Percentiles rank a stretch among this genome's conserved stretches.
phyloP scores from a whole-genome alignment of 768 basidiomycete genomes.

The Lactifluus subvellereus region DNA sequence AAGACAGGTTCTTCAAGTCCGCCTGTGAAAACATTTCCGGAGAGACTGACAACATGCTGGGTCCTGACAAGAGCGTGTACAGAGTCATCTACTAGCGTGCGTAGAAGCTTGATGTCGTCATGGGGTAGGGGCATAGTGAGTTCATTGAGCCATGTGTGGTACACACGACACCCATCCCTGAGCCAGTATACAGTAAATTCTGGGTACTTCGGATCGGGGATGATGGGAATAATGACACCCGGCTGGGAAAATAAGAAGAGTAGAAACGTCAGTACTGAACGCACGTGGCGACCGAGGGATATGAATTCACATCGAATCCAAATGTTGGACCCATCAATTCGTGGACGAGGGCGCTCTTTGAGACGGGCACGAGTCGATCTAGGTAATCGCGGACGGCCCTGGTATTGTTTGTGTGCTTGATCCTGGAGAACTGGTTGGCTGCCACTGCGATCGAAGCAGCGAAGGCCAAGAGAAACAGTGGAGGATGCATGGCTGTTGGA shows the following conservation, averaged over 20 bases:
- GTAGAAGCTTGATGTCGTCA: conserved; percentile 8
- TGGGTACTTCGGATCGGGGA: not conserved
- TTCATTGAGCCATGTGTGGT: conserved; percentile 15
- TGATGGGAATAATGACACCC: conserved; percentile 5
- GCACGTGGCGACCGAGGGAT: not conserved
- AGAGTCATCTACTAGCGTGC: conserved; percentile 9
- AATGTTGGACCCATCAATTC: conserved; percentile 4
- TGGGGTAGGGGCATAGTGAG: not conserved
- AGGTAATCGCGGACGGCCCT: not conserved
- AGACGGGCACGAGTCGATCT: not conserved
- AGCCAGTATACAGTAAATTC: conserved; percentile 2
- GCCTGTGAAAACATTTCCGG: conserved; percentile 15
- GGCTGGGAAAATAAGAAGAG: not conserved
- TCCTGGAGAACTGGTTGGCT: not conserved
- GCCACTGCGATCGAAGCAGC: not conserved
- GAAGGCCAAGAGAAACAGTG: not conserved
- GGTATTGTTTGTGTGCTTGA: not conserved
- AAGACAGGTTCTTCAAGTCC: conserved; percentile 12
- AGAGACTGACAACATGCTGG: conserved; percentile 14
- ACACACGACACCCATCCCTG: conserved; percentile 15
- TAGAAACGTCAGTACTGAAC: not conserved
- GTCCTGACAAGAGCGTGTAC: conserved; percentile 8
- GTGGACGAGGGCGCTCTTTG: not conserved
- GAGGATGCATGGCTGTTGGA: not conserved
- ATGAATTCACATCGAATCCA: conserved; percentile 4